Evolutionary conservation across 352 stramenopile genomes (phyloP).

Genomic region (Elongisporangium prolatum): DNA sequence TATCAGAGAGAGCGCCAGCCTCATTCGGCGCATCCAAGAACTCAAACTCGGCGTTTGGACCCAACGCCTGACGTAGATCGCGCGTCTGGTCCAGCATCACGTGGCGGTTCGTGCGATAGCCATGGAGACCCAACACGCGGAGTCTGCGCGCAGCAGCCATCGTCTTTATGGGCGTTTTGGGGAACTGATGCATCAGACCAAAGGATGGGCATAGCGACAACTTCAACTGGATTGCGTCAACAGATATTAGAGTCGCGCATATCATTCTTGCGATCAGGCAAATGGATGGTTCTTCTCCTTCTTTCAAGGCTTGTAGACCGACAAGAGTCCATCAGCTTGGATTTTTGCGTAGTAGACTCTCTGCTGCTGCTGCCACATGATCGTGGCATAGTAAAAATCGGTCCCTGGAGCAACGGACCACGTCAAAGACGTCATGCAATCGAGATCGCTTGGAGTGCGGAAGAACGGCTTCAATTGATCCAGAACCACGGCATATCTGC

Average conservation of each 20-base stretch:
- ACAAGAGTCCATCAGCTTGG: background rate
- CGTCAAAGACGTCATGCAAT: background rate
- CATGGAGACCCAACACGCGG: conserved; percentile 50
- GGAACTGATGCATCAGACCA: background rate
- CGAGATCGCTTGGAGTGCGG: background rate
- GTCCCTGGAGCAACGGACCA: background rate
- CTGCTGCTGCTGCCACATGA: background rate
- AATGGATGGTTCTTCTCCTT: too few species aligned
- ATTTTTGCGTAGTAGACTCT: background rate
- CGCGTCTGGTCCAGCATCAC: conserved; percentile 49
- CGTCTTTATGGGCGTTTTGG: background rate
- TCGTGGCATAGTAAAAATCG: background rate
- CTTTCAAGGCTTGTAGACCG: background rate
- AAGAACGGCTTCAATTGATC: conserved; percentile 32
- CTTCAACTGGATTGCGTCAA: background rate
- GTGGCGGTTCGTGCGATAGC: conserved; percentile 41
- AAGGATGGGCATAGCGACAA: background rate
- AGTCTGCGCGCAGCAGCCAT: conserved; percentile 15
- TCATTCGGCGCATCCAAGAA: conserved; percentile 33
- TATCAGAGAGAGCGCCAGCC: conserved; percentile 22
- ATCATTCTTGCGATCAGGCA: too few species aligned
- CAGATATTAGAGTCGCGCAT: too few species aligned
- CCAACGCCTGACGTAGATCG: conserved; percentile 28
- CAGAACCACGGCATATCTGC: conserved; percentile 24
- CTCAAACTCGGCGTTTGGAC: conserved; percentile 34